Evolutionary conservation across 306 rosid species (phyloP).

Genomic region (Dryas drummondii): DNA sequence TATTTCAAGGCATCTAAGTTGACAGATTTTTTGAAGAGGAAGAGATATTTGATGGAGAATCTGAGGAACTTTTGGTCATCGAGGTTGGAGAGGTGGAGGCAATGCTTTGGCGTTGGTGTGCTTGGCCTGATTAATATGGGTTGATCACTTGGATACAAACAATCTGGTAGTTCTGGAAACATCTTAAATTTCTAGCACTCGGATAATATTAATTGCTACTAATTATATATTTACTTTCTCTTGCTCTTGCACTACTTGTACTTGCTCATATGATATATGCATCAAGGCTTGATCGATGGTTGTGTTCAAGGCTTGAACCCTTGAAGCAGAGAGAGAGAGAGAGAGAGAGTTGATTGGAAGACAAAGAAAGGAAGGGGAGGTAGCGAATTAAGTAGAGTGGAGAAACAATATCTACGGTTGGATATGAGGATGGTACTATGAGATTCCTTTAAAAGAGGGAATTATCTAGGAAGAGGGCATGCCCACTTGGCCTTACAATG

Average conservation of each 20-base stretch:
- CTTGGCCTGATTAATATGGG: constrained; percentile 48
- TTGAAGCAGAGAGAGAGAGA: background rate
- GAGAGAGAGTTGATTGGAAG: constrained; percentile 9
- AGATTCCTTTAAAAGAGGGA: constrained; percentile 36
- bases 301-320: constrained; percentile 5
- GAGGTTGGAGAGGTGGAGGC: constrained; percentile 70
- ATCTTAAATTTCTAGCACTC: background rate
- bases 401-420: constrained; percentile 37
- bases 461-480: constrained; percentile 20
- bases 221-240: no score
- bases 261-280: background rate
- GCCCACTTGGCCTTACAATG: constrained; percentile 19
- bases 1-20: constrained; percentile 44
- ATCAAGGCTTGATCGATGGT: no score
- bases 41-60: constrained; percentile 73
- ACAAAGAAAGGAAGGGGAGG: background rate
- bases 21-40: constrained; percentile 53
- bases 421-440: constrained; percentile 38
- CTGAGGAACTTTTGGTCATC: constrained; percentile 84
- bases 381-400: constrained; percentile 27
- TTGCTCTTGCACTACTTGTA: no score
- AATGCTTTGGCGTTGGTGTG: constrained; percentile 69
- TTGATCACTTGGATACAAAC: constrained; percentile 35
- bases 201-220: no score
- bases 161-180: constrained; percentile 74